Evolutionary conservation across 1,284 basidiomycete genomes (phyloP), one percentile per base, ranked within the genome.

Genomic region (Ceratobasidium theobromae): DNA sequence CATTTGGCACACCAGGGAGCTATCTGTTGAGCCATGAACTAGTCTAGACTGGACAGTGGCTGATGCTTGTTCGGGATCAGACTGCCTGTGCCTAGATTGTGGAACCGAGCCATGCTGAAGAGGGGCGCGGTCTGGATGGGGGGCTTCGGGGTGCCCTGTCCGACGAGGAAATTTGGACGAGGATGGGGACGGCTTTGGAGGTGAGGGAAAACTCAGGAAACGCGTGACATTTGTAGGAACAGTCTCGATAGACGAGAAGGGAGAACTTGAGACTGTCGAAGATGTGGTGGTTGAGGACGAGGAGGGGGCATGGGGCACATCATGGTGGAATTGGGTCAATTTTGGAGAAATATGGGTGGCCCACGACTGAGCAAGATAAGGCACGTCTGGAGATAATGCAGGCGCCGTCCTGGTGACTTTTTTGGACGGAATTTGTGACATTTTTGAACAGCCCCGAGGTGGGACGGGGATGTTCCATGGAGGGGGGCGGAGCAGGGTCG

Each of bases 51-150:
- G 14, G 12, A 30, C 27, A 30, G 27, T 18, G 9, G n/a, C 52
- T 11, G 32, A n/a, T 35, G 52, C 62, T 45, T 65, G 49, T 11
- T 33, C 64, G 33, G 64, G 64, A 27, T 65, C 52, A 8, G 64
- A 54, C 52, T 54, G 64, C 25, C 64, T 53, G 38, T 25, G 53
- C 11, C 21, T 35, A 28, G 52, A 21, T 18, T 14, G 40, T 43
- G 64, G 40, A 32, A 32, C 28, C n/a, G 48, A 30, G 12, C 30
- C 32, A 23, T 28, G 52, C 45, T 65, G 64, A 18, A 65, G 40
- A 32, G 64, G 64, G 14, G 49, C 12, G n/a, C 43, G 64, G 18
- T 18, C 43, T 2, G 64, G 64, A 18, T 52, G 52, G 23, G 11
- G 18, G 14, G 14, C 12, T n/a, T 27, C 18, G 32, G 43, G 16